These are phyloP conservation scores for Myrmaecium sp. DNA, from an alignment of 2,329 filamentous ascomycete species.

Conservation along the genomic window DNA sequence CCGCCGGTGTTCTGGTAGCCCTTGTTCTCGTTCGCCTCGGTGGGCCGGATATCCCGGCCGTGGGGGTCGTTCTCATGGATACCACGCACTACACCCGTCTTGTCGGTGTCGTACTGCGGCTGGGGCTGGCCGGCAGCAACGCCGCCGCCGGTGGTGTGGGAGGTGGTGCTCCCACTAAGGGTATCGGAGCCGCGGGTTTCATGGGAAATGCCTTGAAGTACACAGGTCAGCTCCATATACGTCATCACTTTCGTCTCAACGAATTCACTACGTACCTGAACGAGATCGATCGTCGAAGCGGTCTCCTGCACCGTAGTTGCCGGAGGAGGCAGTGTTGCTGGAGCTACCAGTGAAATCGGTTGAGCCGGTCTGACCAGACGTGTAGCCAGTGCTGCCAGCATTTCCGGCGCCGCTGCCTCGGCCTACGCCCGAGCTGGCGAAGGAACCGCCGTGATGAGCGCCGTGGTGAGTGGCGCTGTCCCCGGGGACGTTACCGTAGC, in stretches of 20 bases:
- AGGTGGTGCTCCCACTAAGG: slow-evolving; percentile 9
- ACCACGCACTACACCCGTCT: slow-evolving; percentile 15
- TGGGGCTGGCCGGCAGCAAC: slow-evolving; percentile 7
- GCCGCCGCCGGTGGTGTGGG: slow-evolving; percentile 8
- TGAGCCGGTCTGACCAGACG: too few species aligned
- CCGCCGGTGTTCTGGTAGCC: too few species aligned
- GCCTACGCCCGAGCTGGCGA: too few species aligned
- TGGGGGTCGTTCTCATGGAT: slow-evolving; percentile 11
- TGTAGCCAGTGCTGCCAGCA: too few species aligned
- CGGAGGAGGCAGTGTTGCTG: too few species aligned
- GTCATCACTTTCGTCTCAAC: slow-evolving; percentile 1
- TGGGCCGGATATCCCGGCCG: slow-evolving; percentile 13
- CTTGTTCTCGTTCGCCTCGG: slow-evolving; percentile 11
- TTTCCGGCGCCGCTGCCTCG: too few species aligned
- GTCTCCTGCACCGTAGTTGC: too few species aligned
- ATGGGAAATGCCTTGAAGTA: slow-evolving; percentile 6
- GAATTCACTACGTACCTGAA: not conserved
- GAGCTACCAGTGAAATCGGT: too few species aligned
- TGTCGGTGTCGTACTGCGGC: slow-evolving; percentile 11
- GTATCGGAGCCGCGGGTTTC: slow-evolving; percentile 6
- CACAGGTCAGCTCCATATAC: slow-evolving; percentile 5
- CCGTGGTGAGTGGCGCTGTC: too few species aligned
- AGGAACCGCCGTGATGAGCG: too few species aligned
- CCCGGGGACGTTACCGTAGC: too few species aligned
- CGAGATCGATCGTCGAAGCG: too few species aligned